Evolutionary conservation across 805 yeast genomes (phyloP).

Genomic region (Phaffomyces antillensis): DNA sequence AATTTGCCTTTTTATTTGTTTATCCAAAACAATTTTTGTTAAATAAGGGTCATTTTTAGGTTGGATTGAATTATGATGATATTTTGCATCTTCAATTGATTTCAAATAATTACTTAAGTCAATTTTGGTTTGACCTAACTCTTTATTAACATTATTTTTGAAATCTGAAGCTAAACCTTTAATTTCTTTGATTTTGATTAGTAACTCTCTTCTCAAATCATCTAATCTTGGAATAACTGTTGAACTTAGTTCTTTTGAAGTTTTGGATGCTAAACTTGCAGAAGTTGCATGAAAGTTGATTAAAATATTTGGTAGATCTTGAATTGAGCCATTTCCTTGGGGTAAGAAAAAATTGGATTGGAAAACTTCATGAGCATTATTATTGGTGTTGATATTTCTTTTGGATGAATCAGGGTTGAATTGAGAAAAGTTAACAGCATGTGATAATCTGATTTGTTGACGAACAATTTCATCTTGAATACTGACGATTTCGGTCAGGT

Average conservation of each 20-base stretch:
- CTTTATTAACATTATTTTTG: constrained; percentile 65
- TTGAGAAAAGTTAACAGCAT: constrained; percentile 52
- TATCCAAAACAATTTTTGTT: constrained; percentile 62
- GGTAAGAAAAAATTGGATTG: constrained; percentile 55
- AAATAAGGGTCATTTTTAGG: constrained; percentile 77
- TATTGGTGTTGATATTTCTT: background rate
- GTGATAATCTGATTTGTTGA: constrained; percentile 73
- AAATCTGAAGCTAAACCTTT: constrained; percentile 78
- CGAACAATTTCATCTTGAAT: constrained; percentile 86
- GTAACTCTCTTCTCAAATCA: constrained; percentile 64
- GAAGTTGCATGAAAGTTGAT: constrained; percentile 57
- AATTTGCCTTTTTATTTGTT: constrained; percentile 69
- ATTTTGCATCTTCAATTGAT: constrained; percentile 58
- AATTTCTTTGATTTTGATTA: constrained; percentile 82
- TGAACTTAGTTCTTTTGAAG: constrained; percentile 53
- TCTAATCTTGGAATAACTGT: constrained; percentile 61
- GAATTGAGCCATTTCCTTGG: constrained; percentile 71
- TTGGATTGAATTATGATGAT: constrained; percentile 34
- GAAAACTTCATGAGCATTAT: constrained; percentile 2
- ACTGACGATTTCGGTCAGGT: constrained; percentile 70
- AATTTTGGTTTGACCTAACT: constrained; percentile 56
- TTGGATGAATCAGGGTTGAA: constrained; percentile 11
- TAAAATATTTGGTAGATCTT: constrained; percentile 70
- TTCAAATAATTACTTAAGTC: constrained; percentile 47
- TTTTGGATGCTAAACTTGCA: constrained; percentile 49